Percentiles rank a stretch among this genome's conserved stretches.
phyloP scores from a whole-genome alignment of 148 eudicot genomes.

The Limonium bicolor region DNA sequence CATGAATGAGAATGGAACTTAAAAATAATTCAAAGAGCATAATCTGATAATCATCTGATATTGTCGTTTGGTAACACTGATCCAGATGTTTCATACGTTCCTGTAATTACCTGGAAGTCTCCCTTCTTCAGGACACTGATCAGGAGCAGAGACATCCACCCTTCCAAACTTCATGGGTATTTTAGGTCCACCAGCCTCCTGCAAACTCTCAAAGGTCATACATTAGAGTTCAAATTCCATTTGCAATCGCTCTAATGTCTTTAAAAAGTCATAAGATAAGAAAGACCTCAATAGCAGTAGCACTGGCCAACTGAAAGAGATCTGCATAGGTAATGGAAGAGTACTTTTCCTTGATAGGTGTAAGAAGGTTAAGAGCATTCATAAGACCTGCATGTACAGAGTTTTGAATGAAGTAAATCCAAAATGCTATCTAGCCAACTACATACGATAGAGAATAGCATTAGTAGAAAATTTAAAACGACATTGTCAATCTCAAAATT shows the following conservation, averaged over 20 bases:
- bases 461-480: no score
- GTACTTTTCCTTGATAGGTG: slow-evolving; percentile 91
- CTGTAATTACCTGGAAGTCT: slow-evolving; percentile 98
- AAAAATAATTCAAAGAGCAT: no score
- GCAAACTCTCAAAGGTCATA: slow-evolving; percentile 9
- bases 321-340: slow-evolving; percentile 87
- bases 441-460: no score
- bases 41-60: no score
- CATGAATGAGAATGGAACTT: no score
- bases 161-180: slow-evolving; percentile 96
- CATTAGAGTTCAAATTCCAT: slow-evolving; percentile 1
- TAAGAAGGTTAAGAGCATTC: slow-evolving; percentile 87
- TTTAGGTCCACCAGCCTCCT: slow-evolving; percentile 99
- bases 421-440: no score
- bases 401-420: no score
- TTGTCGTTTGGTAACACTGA: no score
- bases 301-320: slow-evolving; percentile 90
- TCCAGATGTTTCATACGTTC: no score
- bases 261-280: not conserved
- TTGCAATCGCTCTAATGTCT: not conserved
- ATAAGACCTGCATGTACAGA: slow-evolving; percentile 84
- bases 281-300: slow-evolving; percentile 91
- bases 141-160: slow-evolving; percentile 73
- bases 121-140: slow-evolving; percentile 98
- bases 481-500: slow-evolving; percentile 6